Base-by-base conservation (phyloP, 495 filamentous ascomycete genomes). In the Stereocaulon alpinum region DNA sequence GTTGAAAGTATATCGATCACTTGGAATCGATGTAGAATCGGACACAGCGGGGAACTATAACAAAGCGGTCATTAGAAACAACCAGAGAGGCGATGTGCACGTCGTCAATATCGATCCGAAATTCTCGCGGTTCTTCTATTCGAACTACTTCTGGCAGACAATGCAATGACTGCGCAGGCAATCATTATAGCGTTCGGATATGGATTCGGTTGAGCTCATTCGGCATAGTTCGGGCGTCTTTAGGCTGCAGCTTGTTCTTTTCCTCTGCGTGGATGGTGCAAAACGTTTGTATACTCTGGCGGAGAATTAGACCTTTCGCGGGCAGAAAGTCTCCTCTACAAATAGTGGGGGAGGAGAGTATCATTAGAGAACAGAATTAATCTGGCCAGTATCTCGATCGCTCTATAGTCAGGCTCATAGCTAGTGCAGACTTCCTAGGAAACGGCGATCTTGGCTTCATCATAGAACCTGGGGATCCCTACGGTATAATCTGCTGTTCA, bases 91-190 rank as follows among this genome's bases (percentile, higher is more conserved):
- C 32, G 93, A 96, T 70, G 88, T 96, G 56, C 88, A 95, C 70
- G 88, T 97, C 32, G 85, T 98, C 51, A 95, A 96, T 66, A 84
- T 98, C 62, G 92, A 96, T 67, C 81, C 86, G 51, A 95, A 91
- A 72, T 90, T 96, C 67, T 91, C 88, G 57, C 80, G 83, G 57
- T 90, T 86, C 72, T 97, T 94, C 69, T 96, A 98, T 68, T 86
- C 91, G 27, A 93, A 95, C 65, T 95, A 95, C 66, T 92, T 98
- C 66, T 98, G 93, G 93, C 81, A 86, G 66, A 88, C 79, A n/a
- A 78, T 95, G 70, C 90, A 78, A 72, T 69, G 70, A 20, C 70
- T 65, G 61, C 12, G 52, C 52, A 17, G 4, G 20, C 9, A n/a
- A 69, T 32, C 58, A 65, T 24, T 57, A 6, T 34, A n/a, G 42